Percentiles rank a stretch among this genome's conserved stretches.
These are phyloP conservation scores for Cytidiella melzeri DNA, from an alignment of 768 basidiomycete genomes.

Conservation along the genomic window DNA sequence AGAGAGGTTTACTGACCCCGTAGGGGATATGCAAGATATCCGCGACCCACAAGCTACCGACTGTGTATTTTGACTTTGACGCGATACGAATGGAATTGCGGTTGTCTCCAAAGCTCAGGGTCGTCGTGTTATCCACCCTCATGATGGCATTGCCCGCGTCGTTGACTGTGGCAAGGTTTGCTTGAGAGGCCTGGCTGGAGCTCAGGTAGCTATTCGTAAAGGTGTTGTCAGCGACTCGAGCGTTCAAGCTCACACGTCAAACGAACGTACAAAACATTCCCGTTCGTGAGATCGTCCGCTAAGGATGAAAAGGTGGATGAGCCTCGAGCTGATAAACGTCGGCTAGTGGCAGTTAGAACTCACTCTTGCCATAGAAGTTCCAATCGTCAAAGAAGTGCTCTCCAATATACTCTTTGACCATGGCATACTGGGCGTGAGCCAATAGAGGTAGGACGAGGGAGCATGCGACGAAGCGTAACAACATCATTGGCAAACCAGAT, in stretches of 20 bases:
- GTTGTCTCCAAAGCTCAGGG: constrained; percentile 44
- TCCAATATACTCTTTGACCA: constrained; percentile 54
- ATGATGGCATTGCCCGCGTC: constrained; percentile 69
- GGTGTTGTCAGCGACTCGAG: too few relatives aligned
- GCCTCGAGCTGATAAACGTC: constrained; percentile 1
- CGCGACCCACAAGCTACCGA: constrained; percentile 60
- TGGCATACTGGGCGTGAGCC: constrained; percentile 33
- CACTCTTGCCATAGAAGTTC: constrained; percentile 57
- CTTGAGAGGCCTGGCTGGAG: constrained; percentile 33
- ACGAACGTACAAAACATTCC: constrained; percentile 45
- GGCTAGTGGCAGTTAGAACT: constrained; percentile 15
- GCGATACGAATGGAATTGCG: constrained; percentile 65
- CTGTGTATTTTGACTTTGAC: constrained; percentile 44
- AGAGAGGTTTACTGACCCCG: constrained; percentile 35
- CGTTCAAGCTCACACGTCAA: constrained; percentile 2
- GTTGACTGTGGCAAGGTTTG: constrained; percentile 58
- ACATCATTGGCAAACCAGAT: neutral
- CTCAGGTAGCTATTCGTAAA: constrained; percentile 41
- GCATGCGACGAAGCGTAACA: neutral
- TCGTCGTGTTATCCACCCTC: constrained; percentile 65
- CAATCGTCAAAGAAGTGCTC: constrained; percentile 61
- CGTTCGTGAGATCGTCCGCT: constrained; percentile 70
- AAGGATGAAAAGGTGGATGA: constrained; percentile 1
- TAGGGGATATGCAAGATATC: constrained; percentile 63
- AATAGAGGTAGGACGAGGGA: constrained; percentile 8